Base-by-base conservation (phyloP, 306 rosid species). In the Ormosia emarginata region DNA sequence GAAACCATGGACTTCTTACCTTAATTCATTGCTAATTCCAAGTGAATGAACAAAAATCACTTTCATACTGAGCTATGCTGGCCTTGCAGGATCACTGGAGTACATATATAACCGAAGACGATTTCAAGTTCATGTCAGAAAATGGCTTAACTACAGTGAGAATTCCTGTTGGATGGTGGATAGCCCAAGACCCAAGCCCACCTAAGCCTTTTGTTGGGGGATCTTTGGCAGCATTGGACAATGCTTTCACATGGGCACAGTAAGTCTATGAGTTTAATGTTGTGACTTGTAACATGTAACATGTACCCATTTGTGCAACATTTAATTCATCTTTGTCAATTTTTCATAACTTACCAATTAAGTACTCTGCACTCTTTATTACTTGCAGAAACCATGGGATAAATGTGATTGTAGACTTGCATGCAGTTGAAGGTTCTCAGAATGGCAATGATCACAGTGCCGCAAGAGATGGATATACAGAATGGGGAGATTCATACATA, bases 161-260 rank as follows among this genome's bases (percentile, higher is more conserved):
- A 67, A 79, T 91, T 49, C 95, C 93, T 0, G 89, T 91, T 32
- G 95, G 95, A 5, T 89, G 93, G 95, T 91, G 95, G 91, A 88
- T 89, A 63, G 90, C 92, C 1, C 68, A 73, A 37, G 93, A 85
- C 78, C 89, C 93, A 30, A 72, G 68, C 17, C 95, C 95, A 8
- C 93, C 93, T 4, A 86, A 76, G 69, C 95, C 95, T 55, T 91
- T 89, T 70, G 90, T 91, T 7, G 82, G 90, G 4, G 92, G 93
- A 17, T 89, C 95, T 30, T 61, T 86, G 69, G 73, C 75, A 69
- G 87, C 86, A 47, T 72, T 91, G 43, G 95, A 89, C 85, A 88
- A 85, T 53, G 92, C 96, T 53, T 91, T 90, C 79, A 85, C 78
- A 65, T 91, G 96, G 96, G 92, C 92, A 57, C 82, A 79, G 93